Evolutionary conservation across 106 monocot genomes (phyloP), one percentile per base, ranked within the genome.

Genomic region (Ottelia alismoides): DNA sequence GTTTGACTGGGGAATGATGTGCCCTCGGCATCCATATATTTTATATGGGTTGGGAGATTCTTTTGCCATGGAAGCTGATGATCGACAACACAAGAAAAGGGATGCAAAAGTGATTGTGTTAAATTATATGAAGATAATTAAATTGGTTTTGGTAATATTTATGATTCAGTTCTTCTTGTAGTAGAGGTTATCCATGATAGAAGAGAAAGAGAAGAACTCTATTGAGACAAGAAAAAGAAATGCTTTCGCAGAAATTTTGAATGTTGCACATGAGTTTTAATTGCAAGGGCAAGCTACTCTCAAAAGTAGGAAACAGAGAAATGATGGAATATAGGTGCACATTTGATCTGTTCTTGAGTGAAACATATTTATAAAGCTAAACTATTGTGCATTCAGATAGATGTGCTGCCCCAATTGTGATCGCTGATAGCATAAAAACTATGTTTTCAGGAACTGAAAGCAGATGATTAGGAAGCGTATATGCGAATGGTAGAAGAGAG

Each of bases 401-500:
- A n/a, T n/a, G n/a, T n/a, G n/a, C n/a, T n/a, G n/a, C n/a, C n/a
- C n/a, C n/a, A n/a, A n/a, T n/a, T n/a, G n/a, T n/a, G n/a, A n/a
- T n/a, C n/a, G n/a, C n/a, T n/a, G n/a, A n/a, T n/a, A 46, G 65
- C 75, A 60, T 84, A 91, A 61, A 91, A 91, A 50, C 62, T 74
- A 55, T 72, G 90, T 35, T 80, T 78, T 60, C 81, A 84, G 58
- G 80, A 74, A 49, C 52, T 91, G 50, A 84, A 84, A 57, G 77
- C 77, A 52, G 90, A 84, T 70, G 90, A 91, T 31, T 84, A 91
- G 65, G 90, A 91, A 65, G 84, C 84, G 47, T 91, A 91, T 31
- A 78, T 91, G 84, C 67, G 70, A 25, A 81, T 91, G 81, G 90
- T 91, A n/a, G 90, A 91, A 52, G 90, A 91, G 69, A 91, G 90